Conservation (phyloP, 2,329 filamentous ascomycete species). For the Oidium heveae region DNA sequence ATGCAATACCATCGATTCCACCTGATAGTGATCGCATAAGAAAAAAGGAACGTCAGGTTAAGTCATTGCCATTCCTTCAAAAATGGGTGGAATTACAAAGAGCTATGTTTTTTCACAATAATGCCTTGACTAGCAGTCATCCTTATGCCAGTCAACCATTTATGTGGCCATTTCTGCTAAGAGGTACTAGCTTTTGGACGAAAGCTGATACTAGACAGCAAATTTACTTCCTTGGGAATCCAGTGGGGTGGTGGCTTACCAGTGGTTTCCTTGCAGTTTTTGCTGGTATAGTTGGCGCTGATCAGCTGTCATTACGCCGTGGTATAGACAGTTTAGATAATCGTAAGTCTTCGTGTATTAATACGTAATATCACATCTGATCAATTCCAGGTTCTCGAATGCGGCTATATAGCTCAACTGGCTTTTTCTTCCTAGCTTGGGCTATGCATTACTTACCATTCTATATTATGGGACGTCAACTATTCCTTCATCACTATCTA, state of each 20-base stretch:
- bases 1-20: slow-evolving; percentile 64
- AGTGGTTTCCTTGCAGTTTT: slow-evolving; percentile 85
- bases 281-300: slow-evolving; percentile 70
- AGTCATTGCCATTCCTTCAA: slow-evolving; percentile 61
- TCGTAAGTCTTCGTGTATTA: slow-evolving; percentile 34
- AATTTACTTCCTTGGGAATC: slow-evolving; percentile 97
- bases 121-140: slow-evolving; percentile 86
- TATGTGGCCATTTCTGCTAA: slow-evolving; percentile 92
- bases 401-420: slow-evolving; percentile 91
- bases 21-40: slow-evolving; percentile 43
- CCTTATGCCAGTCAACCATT: slow-evolving; percentile 87
- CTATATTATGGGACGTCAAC: slow-evolving; percentile 91
- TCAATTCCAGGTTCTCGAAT: slow-evolving; percentile 48
- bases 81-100: slow-evolving; percentile 95
- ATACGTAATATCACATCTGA: slow-evolving; percentile 10
- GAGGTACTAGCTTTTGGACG: slow-evolving; percentile 98
- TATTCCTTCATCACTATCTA: slow-evolving; percentile 95
- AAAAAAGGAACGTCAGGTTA: slow-evolving; percentile 56
- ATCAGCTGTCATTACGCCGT: slow-evolving; percentile 79
- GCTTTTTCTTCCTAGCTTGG: slow-evolving; percentile 98
- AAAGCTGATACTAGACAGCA: slow-evolving; percentile 84
- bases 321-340: slow-evolving; percentile 82
- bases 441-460: slow-evolving; percentile 93
- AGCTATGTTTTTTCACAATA: slow-evolving; percentile 99
- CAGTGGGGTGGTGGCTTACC: slow-evolving; percentile 88